A percentile compares a stretch with the other conserved stretches of the same genome.
Conservation (phyloP, 75 land plant species). For the Pinus taeda region DNA sequence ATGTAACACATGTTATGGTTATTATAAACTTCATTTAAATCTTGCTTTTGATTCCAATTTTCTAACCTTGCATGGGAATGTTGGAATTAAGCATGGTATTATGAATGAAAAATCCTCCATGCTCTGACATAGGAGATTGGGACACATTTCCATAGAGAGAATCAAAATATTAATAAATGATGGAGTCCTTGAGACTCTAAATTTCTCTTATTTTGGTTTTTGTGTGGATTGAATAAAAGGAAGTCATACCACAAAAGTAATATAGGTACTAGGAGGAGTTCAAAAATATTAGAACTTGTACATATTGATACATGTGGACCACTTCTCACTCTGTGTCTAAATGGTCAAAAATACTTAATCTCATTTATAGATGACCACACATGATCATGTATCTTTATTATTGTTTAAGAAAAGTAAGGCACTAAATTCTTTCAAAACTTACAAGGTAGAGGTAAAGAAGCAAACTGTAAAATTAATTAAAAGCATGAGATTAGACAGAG, state of each 20-base stretch:
- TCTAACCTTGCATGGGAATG: background rate
- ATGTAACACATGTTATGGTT: no score
- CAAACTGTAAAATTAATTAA: constrained; percentile 8
- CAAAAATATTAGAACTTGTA: no score
- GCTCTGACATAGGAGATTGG: constrained; percentile 6
- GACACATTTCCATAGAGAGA: constrained; percentile 12
- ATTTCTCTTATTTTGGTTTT: constrained; percentile 6
- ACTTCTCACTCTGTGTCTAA: no score
- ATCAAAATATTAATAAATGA: constrained; percentile 7
- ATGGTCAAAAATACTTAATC: no score
- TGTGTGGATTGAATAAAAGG: constrained; percentile 19
- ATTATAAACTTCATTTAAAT: background rate
- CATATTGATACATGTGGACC: no score
- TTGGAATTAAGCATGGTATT: constrained; percentile 5
- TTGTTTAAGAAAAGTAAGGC: constrained; percentile 13
- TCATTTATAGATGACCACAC: constrained; percentile 9
- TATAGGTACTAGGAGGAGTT: constrained; percentile 4
- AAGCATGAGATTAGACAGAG: constrained; percentile 10
- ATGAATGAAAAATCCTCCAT: constrained; percentile 5
- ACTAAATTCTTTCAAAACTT: constrained; percentile 12
- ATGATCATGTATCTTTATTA: constrained; percentile 14
- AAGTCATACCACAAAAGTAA: constrained; percentile 9
- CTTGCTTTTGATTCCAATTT: background rate
- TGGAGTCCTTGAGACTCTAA: background rate
- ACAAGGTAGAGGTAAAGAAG: constrained; percentile 9